phyloP scores from a whole-genome alignment of 352 stramenopile genomes.

The Thraustotheca clavata region DNA sequence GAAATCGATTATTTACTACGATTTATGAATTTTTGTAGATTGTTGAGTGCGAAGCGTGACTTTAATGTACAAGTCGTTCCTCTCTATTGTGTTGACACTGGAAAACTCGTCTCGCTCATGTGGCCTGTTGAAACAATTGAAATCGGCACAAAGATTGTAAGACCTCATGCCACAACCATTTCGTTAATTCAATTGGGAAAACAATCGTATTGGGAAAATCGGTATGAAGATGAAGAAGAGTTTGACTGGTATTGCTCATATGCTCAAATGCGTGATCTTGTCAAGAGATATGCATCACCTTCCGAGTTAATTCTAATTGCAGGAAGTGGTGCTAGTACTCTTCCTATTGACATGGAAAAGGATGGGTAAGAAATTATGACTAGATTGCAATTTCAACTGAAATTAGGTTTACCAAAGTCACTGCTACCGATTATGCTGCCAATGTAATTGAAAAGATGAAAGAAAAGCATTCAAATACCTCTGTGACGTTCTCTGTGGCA shows the following conservation, averaged over 20 bases:
- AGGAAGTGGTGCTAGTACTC: slow-evolving; percentile 39
- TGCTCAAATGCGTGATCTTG: slow-evolving; percentile 31
- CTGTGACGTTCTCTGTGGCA: slow-evolving; percentile 32
- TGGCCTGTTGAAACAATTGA: slow-evolving; percentile 32
- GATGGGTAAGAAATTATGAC: slow-evolving; percentile 28
- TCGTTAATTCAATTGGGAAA: slow-evolving; percentile 48
- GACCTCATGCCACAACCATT: slow-evolving; percentile 41
- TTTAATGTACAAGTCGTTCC: slow-evolving; percentile 41
- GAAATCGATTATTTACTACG: not conserved
- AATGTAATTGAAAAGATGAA: slow-evolving; percentile 51
- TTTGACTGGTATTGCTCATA: slow-evolving; percentile 59
- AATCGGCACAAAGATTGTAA: slow-evolving; percentile 29
- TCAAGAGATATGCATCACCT: slow-evolving; percentile 31
- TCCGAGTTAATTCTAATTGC: slow-evolving; percentile 29
- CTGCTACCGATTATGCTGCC: slow-evolving; percentile 44
- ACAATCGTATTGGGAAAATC: slow-evolving; percentile 46
- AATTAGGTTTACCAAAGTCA: slow-evolving; percentile 25
- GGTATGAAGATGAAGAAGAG: slow-evolving; percentile 40
- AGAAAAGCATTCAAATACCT: slow-evolving; percentile 27
- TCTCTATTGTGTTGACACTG: slow-evolving; percentile 37
- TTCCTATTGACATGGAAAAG: slow-evolving; percentile 38
- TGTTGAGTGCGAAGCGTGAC: slow-evolving; percentile 29
- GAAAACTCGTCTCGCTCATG: slow-evolving; percentile 38
- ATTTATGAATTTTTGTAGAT: slow-evolving; percentile 22
- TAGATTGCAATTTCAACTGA: not conserved